Percentiles rank a stretch among this genome's conserved stretches.
Evolutionary conservation across 192 early-diverging fungal species (phyloP).

Genomic region (Piromyces finnis): DNA sequence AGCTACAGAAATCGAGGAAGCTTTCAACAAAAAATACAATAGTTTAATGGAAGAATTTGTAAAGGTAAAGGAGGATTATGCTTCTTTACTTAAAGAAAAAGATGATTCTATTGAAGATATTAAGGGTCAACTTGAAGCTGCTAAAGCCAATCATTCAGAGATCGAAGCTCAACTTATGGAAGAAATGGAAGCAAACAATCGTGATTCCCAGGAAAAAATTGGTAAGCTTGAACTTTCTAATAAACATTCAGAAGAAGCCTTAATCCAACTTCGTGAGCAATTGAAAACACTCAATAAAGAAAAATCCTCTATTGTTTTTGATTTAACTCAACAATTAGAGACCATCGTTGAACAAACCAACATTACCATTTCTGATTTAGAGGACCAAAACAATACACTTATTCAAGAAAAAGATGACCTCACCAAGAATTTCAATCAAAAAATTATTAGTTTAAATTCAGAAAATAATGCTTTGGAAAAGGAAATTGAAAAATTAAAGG

Average conservation of each 20-base stretch:
- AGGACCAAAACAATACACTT: neutral
- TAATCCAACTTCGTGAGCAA: neutral
- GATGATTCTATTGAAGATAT: neutral
- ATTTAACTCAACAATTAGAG: neutral
- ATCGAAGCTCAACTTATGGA: neutral
- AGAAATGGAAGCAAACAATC: neutral
- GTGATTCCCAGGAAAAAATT: neutral
- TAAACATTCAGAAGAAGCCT: neutral
- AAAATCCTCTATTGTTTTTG: neutral
- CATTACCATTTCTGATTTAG: neutral
- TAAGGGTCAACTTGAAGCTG: neutral
- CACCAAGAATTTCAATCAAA: neutral
- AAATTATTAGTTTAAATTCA: neutral
- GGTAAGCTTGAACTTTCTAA: neutral
- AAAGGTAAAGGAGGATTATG: neutral
- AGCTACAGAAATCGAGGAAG: neutral
- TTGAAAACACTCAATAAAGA: neutral
- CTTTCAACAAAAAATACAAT: neutral
- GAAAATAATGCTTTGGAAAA: neutral
- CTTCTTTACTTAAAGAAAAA: neutral
- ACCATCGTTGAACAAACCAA: neutral
- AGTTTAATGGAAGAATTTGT: neutral
- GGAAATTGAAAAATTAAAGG: neutral
- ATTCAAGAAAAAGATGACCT: neutral
- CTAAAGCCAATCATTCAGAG: neutral